Percentiles rank a stretch among this genome's conserved stretches.
Evolutionary conservation across 2,329 filamentous ascomycete genomes (phyloP).

Genomic region (Ceratocystiopsis brevicomis): DNA sequence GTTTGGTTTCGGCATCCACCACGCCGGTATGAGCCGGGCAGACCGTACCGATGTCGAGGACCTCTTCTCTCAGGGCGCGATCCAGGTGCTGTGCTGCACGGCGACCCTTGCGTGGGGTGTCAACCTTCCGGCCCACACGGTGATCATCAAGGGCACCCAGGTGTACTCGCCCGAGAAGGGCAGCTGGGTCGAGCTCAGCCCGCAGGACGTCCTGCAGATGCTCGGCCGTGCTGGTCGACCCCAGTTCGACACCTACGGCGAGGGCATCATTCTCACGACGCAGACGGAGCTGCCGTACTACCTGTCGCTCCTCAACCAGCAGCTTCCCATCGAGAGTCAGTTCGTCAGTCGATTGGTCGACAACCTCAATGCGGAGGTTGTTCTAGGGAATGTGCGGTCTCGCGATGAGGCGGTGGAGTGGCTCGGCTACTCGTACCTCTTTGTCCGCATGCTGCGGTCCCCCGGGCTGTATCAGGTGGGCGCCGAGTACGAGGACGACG

Average conservation of each 20-base stretch:
- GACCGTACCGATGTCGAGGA: constrained; percentile 92
- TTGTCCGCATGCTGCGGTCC: constrained; percentile 90
- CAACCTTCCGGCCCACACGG: constrained; percentile 90
- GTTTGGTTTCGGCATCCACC: constrained; percentile 95
- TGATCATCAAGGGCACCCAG: constrained; percentile 97
- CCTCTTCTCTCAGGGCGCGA: constrained; percentile 73
- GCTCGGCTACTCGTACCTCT: constrained; percentile 95
- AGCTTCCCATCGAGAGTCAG: constrained; percentile 93
- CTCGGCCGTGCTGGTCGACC: constrained; percentile 89
- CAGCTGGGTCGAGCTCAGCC: constrained; percentile 93
- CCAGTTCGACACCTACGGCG: constrained; percentile 93
- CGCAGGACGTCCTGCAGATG: constrained; percentile 97
- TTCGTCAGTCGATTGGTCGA: constrained; percentile 84
- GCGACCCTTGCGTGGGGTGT: constrained; percentile 99
- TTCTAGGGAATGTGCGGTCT: constrained; percentile 77
- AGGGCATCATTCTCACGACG: constrained; percentile 96
- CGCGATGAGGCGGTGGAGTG: constrained; percentile 97
- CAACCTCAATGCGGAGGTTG: constrained; percentile 90
- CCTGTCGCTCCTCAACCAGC: constrained; percentile 86
- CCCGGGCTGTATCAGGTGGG: constrained; percentile 91
- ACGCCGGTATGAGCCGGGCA: constrained; percentile 90
- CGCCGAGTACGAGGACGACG: constrained; percentile 85
- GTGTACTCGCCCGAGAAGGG: constrained; percentile 97
- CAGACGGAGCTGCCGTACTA: constrained; percentile 95
- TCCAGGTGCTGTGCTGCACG: constrained; percentile 91